Evolutionary conservation across 2,329 filamentous ascomycete species (phyloP), one percentile per base, ranked within the genome.

Genomic region (Xylariaceae sp.): DNA sequence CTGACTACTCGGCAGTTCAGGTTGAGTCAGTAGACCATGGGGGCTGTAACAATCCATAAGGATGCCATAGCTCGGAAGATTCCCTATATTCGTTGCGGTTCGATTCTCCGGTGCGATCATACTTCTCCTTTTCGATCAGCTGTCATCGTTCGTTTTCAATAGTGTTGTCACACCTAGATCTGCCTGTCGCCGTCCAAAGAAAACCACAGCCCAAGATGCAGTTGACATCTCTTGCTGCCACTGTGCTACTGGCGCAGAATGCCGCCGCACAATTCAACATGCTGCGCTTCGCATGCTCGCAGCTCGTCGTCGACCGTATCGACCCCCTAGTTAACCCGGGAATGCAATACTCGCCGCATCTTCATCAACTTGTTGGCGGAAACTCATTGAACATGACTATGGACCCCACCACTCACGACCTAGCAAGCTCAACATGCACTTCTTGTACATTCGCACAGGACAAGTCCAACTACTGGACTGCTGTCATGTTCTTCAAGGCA

Each of bases 381-480:
- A 74, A 73, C 67, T 71, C 71, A 31, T 72, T 75, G 64, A 75
- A 75, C 66, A 58, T 73, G 53, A 70, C 70, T 57, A 75, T 75
- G 72, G 69, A 73, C 61, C 66, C 68, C 5, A 57, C 50, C 17
- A 60, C 53, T 4, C 66, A 72, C 60, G 70, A 74, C 48, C 64
- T 70, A 18, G 59, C 69, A 10, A 34, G 58, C 46, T 75, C 72
- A 11, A 72, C 68, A 33, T 74, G 73, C 66, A 75, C 72, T 9
- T 73, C 71, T 18, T 75, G 73, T 66, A 72, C 63, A 40, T 75
- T 75, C 64, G 64, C 62, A 52, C 68, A 75, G 61, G 72, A 75
- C 62, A 67, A 69, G 61, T 74, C 71, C 65, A 75, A 75, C 70
- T 75, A 75, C 69, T 75, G 73, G 73, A 75, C 73, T 18, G 71